A percentile compares a stretch with the other conserved stretches of the same genome.
Evolutionary conservation across 2,329 filamentous ascomycete species (phyloP).

Genomic region (Esteya vermicola): DNA sequence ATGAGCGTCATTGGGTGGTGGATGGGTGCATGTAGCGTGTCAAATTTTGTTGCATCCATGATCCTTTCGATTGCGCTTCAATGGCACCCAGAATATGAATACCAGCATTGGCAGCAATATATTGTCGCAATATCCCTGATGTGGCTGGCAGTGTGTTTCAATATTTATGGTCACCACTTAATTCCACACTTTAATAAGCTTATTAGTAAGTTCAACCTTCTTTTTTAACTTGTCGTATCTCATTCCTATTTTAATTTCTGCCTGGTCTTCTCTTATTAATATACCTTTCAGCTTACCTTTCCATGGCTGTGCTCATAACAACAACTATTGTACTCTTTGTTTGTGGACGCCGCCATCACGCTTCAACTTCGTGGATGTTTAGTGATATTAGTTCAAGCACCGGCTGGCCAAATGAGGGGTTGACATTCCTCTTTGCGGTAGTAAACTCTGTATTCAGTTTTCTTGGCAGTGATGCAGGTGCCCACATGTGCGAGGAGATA

Average conservation of each 20-base stretch:
- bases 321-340: conserved; percentile 34
- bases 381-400: conserved; percentile 2
- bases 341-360: conserved; percentile 4
- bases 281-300: conserved; percentile 4
- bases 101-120: conserved; percentile 6
- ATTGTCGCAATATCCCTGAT: conserved; percentile 3
- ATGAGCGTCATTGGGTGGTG: conserved; percentile 7
- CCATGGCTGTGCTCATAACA: conserved; percentile 45
- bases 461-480: conserved; percentile 5
- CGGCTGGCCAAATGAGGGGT: conserved; percentile 5
- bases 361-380: conserved; percentile 4
- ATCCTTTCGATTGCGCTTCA: conserved; percentile 5
- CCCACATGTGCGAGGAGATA: conserved; percentile 8
- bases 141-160: conserved; percentile 5
- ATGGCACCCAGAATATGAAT: conserved; percentile 4
- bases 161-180: conserved; percentile 5
- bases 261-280: too few relatives aligned
- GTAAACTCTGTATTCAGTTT: conserved; percentile 7
- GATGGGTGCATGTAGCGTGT: conserved; percentile 6
- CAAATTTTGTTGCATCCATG: conserved; percentile 8
- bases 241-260: not conserved
- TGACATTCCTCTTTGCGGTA: conserved; percentile 3
- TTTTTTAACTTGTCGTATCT: not conserved
- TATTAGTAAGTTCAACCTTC: conserved; percentile 4
- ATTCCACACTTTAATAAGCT: conserved; percentile 6